Evolutionary conservation across 176 grass and related monocot species (phyloP).

Genomic region (Eremochloa ophiuroides): DNA sequence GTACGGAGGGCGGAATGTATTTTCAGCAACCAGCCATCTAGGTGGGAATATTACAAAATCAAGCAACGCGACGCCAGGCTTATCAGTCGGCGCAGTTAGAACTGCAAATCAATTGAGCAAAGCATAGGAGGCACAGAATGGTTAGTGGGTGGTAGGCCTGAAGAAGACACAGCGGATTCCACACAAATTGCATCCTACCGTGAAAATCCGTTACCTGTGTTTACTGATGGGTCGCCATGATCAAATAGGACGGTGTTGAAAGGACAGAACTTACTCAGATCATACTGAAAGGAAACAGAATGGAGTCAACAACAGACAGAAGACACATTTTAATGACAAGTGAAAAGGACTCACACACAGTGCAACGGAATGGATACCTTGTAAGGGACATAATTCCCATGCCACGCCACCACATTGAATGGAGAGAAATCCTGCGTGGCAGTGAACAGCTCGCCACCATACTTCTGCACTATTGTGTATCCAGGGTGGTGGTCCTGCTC

Average conservation of each 20-base stretch:
- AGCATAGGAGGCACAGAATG: neutral
- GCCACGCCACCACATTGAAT: conserved; percentile 95
- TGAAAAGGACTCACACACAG: too few species aligned
- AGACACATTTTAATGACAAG: neutral
- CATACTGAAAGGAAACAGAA: conserved; percentile 56
- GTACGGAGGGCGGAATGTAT: conserved; percentile 88
- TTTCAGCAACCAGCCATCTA: conserved; percentile 85
- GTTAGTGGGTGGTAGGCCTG: neutral
- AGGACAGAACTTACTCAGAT: conserved; percentile 89
- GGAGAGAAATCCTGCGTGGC: conserved; percentile 93
- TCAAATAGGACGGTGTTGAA: conserved; percentile 93
- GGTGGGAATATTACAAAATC: conserved; percentile 96
- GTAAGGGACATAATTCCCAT: conserved; percentile 93
- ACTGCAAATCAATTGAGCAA: conserved; percentile 40
- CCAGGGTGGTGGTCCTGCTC: conserved; percentile 61
- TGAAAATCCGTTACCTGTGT: conserved; percentile 52
- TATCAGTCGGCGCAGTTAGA: conserved; percentile 78
- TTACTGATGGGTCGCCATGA: conserved; percentile 76
- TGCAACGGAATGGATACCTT: too few species aligned
- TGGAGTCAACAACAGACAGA: conserved; percentile 9
- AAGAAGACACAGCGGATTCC: neutral
- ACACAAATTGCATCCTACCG: neutral
- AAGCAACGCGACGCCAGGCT: conserved; percentile 77
- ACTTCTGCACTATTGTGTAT: conserved; percentile 79
- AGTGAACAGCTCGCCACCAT: conserved; percentile 77